Percentiles rank a stretch among this genome's conserved stretches.
phyloP scores from a whole-genome alignment of 2,329 filamentous ascomycete genomes.

The Fusarium verticillioides region DNA sequence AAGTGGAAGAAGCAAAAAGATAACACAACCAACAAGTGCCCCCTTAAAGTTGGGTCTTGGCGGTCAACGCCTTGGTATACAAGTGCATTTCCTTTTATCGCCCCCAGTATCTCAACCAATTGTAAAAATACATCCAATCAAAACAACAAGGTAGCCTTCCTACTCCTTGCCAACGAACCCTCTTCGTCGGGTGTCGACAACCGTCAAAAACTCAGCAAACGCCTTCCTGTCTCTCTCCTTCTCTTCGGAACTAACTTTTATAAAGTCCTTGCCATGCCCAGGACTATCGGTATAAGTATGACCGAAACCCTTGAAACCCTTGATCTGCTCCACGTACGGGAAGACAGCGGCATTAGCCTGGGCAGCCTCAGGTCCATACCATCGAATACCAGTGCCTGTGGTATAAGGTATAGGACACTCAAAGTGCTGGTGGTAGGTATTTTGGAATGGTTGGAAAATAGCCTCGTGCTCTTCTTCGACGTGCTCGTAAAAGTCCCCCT shows the following conservation, averaged over 20 bases:
- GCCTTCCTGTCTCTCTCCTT: not conserved
- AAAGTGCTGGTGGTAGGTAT: slow-evolving; percentile 3
- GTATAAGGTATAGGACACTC: not conserved
- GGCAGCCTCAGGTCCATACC: not conserved
- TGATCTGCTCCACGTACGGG: not conserved
- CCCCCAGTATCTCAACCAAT: no score
- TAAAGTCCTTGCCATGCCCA: not conserved
- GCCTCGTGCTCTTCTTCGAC: not conserved
- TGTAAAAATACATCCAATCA: not conserved
- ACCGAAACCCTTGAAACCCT: not conserved
- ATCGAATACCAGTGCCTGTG: not conserved
- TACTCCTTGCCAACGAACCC: not conserved
- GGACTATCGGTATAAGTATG: not conserved
- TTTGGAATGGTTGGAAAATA: not conserved
- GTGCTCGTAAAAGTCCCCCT: not conserved
- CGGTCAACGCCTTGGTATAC: no score
- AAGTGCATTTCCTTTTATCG: not conserved
- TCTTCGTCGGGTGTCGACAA: not conserved
- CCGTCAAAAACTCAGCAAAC: not conserved
- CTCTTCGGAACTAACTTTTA: not conserved
- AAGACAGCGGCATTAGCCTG: not conserved
- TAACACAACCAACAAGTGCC: not conserved
- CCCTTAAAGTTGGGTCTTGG: no score
- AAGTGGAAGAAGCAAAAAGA: not conserved
- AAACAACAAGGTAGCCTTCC: no score